Evolutionary conservation across 2,329 filamentous ascomycete species (phyloP), one percentile per base, ranked within the genome.

Genomic region (Ascochyta fabae): DNA sequence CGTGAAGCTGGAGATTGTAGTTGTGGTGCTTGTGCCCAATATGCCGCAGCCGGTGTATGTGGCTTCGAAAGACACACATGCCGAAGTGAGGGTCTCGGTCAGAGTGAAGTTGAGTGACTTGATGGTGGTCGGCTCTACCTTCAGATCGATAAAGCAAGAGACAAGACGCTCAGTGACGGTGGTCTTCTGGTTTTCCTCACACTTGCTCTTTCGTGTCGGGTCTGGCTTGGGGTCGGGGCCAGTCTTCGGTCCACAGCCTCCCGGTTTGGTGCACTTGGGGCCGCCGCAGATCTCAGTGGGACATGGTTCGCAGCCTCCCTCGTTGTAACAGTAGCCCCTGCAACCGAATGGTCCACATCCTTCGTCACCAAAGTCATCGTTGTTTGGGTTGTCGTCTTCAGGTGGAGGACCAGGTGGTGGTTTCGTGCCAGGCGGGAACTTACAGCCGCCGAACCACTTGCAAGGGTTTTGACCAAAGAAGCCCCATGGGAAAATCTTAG

Each of bases 141-240:
- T 33, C 27, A 60, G 46, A 3, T 34, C 46, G 13, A 66, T 58
- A 1, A 58, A 61, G 34, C 69, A 72, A 6, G 45, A 55, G 2
- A 69, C 60, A 15, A 64, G 52, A 3, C 49, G 53, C 15, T 70
- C 62, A 1, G 65, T 70, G 27, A 70, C 58, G 1, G 65, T 66
- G 1, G 59, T 69, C 48, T 66, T 58, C 7, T 69, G 34, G 6
- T 57, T 56, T 13, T 65, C 50, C 2, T 66, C 61, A 23, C 68
- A 72, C 5, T 58, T 48, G 1, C 29, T 22, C 29, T 19, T 26
- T 7, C 45, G 51, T 10, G 59, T 49, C 10, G 50, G 55, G 0
- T 45, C 12, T 10, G 46, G 38, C 8, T 26, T 52, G 43, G 59
- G 53, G 9, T 50, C 33, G 12, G 57, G 49, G n/a, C 67, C 68